Conservation (phyloP, 257 asterid species). For the Ajuga chamaepitys region DNA sequence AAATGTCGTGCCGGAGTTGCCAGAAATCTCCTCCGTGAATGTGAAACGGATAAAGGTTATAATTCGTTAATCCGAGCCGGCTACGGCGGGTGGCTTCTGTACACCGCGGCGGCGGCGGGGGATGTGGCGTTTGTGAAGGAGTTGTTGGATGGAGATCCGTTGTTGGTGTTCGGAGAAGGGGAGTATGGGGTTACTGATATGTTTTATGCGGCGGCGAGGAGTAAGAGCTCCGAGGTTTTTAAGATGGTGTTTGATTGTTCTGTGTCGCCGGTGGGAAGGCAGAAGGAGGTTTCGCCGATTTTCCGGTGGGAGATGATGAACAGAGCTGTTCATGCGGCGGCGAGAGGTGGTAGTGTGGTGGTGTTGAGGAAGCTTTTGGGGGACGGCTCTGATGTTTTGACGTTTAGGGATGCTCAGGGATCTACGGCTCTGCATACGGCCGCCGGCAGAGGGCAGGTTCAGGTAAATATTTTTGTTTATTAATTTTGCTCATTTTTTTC, state of each 20-base stretch:
- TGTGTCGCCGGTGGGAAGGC: slow-evolving; percentile 19
- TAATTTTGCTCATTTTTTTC: neutral
- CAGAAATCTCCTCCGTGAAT: slow-evolving; percentile 42
- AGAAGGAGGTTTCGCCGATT: slow-evolving; percentile 33
- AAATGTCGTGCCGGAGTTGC: slow-evolving; percentile 64
- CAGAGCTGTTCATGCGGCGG: slow-evolving; percentile 78
- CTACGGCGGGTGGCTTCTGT: slow-evolving; percentile 95
- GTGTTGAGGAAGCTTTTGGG: slow-evolving; percentile 52
- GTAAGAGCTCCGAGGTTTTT: slow-evolving; percentile 55
- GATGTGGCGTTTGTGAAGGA: slow-evolving; percentile 56
- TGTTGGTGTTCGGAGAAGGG: slow-evolving; percentile 84
- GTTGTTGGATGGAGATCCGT: slow-evolving; percentile 50
- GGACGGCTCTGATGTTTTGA: slow-evolving; percentile 54
- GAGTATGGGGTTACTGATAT: slow-evolving; percentile 86
- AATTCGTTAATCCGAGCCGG: slow-evolving; percentile 86
- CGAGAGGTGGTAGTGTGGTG: slow-evolving; percentile 77
- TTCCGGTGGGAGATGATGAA: slow-evolving; percentile 60
- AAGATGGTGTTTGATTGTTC: slow-evolving; percentile 47
- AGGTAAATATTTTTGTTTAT: too few species aligned
- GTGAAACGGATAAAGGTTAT: slow-evolving; percentile 41
- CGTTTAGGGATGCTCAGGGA: slow-evolving; percentile 65
- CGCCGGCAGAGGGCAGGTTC: slow-evolving; percentile 67
- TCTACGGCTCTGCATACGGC: slow-evolving; percentile 83
- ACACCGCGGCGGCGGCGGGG: slow-evolving; percentile 90
- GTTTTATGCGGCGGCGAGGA: slow-evolving; percentile 76